These are phyloP conservation scores for Phylloporus sp. DNA, from an alignment of 768 basidiomycete species.

Conservation along the genomic window DNA sequence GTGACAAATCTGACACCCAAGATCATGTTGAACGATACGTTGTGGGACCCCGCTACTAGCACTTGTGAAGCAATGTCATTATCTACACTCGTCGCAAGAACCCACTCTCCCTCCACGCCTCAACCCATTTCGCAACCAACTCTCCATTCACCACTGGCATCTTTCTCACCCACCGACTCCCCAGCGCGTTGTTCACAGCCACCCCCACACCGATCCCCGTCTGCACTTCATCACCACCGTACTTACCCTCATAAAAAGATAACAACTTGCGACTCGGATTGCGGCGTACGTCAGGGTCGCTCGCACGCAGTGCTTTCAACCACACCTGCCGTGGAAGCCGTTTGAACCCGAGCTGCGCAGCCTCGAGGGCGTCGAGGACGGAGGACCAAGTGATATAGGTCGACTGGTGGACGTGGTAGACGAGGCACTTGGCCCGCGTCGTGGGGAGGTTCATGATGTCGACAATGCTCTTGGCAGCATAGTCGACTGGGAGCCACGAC, in stretches of 20 bases:
- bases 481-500: conserved; percentile 53
- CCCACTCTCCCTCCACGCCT: conserved; percentile 38
- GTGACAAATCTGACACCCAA: no score
- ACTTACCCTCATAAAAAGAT: conserved; percentile 24
- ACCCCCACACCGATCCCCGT: not conserved
- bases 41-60: no score
- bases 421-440: conserved; percentile 9
- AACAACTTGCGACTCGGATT: conserved; percentile 26
- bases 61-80: not conserved
- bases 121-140: conserved; percentile 41
- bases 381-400: conserved; percentile 32
- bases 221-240: conserved; percentile 14
- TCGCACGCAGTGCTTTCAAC: conserved; percentile 21
- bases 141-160: conserved; percentile 15
- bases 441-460: conserved; percentile 36
- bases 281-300: conserved; percentile 18
- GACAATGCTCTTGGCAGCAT: conserved; percentile 43
- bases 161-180: conserved; percentile 17
- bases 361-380: conserved; percentile 37
- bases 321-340: conserved; percentile 18
- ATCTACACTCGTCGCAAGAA: conserved; percentile 25
- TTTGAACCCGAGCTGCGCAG: conserved; percentile 33
- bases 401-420: conserved; percentile 21
- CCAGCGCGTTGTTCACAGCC: conserved; percentile 6
- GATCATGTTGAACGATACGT: no score